These are phyloP conservation scores for Nakazawaea peltata DNA, from an alignment of 805 yeast species.

Conservation along the genomic window DNA sequence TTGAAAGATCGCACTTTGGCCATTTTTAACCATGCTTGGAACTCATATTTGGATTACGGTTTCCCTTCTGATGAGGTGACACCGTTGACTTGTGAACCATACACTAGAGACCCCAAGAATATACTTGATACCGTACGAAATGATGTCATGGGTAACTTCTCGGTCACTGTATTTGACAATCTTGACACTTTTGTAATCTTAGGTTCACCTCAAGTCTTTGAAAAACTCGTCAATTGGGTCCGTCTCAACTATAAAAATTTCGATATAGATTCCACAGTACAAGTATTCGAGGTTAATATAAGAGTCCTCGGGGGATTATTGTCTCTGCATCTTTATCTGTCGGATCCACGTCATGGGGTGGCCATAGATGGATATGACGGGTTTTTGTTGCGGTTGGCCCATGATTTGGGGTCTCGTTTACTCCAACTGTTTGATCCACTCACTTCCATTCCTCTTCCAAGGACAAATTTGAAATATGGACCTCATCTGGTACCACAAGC, in stretches of 20 bases:
- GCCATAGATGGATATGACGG: constrained; percentile 51
- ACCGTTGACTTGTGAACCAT: constrained; percentile 66
- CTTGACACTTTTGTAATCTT: constrained; percentile 72
- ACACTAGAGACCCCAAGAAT: constrained; percentile 53
- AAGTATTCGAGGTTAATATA: constrained; percentile 83
- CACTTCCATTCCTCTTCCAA: constrained; percentile 66
- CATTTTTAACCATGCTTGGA: constrained; percentile 71
- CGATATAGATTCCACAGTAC: constrained; percentile 62
- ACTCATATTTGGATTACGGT: constrained; percentile 57
- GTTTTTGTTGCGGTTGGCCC: constrained; percentile 60
- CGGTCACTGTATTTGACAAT: constrained; percentile 72
- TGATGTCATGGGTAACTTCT: constrained; percentile 80
- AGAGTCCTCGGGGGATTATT: constrained; percentile 77
- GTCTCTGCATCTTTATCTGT: constrained; percentile 68
- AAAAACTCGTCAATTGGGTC: constrained; percentile 32
- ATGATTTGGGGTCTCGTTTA: constrained; percentile 65
- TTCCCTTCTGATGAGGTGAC: constrained; percentile 77
- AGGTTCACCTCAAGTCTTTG: constrained; percentile 53
- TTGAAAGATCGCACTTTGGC: constrained; percentile 37
- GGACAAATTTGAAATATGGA: constrained; percentile 62
- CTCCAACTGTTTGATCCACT: constrained; percentile 62
- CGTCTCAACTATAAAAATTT: constrained; percentile 33
- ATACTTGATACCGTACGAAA: constrained; percentile 51
- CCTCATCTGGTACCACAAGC: constrained; percentile 32
- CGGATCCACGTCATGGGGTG: constrained; percentile 36